Base-by-base conservation (phyloP, 140 eudicot species). In the Anethum foeniculum region DNA sequence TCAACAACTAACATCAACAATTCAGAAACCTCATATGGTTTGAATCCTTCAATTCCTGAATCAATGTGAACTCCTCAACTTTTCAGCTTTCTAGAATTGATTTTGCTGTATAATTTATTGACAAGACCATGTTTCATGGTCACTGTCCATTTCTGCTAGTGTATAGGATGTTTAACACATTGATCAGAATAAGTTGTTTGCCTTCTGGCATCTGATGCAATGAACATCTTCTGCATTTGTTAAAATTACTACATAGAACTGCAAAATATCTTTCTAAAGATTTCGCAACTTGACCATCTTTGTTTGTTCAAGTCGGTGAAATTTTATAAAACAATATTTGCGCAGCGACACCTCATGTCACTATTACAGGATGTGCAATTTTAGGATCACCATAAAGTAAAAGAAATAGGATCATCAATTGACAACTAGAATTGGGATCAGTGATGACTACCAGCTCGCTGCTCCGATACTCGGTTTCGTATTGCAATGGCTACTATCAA, bases 51-150 rank as follows among this genome's bases (percentile, higher is more conserved):
- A 34, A 76, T 44, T n/a, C 90, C 80, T 36, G 32, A 89, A 87
- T 75, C 90, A 85, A 39, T 91, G 82, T 71, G 90, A 87, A 72
- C 77, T 81, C 82, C 65, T 84, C 60, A 81, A 71, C 75, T 91
- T 88, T 76, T 77, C 85, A 19, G 68, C 92, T 60, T 46, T 19
- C 7, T 47, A 25, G 64, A 73, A 21, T 49, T 19, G 43, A 18
- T 6, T 78, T 58, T 36, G 11, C 4, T 23, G 54, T 73, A 49
- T 78, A 78, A 36, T 41, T 58, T 54, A 32, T 56, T 7, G 44
- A 19, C 28, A 23, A 0, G 9, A 32, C 11, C 36, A 23, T 32
- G 28, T 18, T 60, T 62, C 39, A 79, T 8, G 62, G 68, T 62
- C 25, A 41, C 16, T 28, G 67, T 46, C 49, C 30, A 19, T 78